Conservation (phyloP, 176 grass and related monocot genomes). For the Neostapfia colusana region DNA sequence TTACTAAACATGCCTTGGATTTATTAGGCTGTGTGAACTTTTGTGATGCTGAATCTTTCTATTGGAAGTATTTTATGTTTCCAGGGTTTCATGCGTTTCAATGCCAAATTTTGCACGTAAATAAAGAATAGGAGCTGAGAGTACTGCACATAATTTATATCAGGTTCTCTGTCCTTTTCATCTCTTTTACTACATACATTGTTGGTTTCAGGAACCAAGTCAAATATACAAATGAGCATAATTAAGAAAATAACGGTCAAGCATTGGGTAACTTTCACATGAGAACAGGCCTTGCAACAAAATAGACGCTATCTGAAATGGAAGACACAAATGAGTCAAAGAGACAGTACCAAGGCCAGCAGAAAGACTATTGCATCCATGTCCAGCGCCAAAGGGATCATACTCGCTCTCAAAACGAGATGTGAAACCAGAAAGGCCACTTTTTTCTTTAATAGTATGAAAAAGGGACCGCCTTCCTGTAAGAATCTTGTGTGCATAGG, state of each 20-base stretch:
- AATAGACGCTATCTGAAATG: not conserved
- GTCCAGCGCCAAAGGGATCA: slow-evolving; percentile 72
- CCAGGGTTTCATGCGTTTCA: not conserved
- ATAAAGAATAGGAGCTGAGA: slow-evolving; percentile 1
- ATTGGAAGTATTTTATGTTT: not conserved
- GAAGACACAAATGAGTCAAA: slow-evolving; percentile 7
- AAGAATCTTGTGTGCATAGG: slow-evolving; percentile 86
- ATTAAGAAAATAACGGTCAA: slow-evolving; percentile 10
- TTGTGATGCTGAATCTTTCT: slow-evolving; percentile 14
- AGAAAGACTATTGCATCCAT: slow-evolving; percentile 85
- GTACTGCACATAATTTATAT: slow-evolving; percentile 9
- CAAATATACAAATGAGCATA: not conserved
- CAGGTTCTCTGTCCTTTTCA: not conserved
- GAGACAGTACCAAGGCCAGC: slow-evolving; percentile 56
- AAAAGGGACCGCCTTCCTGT: slow-evolving; percentile 65
- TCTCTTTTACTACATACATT: not conserved
- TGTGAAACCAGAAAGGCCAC: slow-evolving; percentile 70
- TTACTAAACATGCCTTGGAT: not conserved
- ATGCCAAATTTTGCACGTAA: not conserved
- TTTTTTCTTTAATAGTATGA: slow-evolving; percentile 65
- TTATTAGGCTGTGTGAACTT: slow-evolving; percentile 25
- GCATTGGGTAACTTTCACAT: not conserved
- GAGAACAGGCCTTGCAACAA: not conserved
- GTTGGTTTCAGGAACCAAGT: not conserved
- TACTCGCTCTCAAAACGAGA: slow-evolving; percentile 77